phyloP scores from a whole-genome alignment of 2,329 filamentous ascomycete species.

The Alternaria sp. region DNA sequence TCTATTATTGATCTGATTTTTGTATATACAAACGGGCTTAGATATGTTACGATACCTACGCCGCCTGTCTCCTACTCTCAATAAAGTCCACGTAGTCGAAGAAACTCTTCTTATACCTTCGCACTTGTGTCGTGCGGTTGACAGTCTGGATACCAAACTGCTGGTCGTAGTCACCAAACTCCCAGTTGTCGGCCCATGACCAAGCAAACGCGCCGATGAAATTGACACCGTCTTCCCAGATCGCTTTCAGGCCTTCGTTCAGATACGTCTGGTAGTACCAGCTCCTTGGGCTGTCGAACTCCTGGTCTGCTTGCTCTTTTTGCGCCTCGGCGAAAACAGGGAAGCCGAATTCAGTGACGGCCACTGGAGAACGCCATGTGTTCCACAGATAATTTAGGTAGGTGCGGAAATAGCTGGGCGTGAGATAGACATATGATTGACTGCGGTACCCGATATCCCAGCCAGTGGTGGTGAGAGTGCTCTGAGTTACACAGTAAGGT shows the following conservation, averaged over 20 bases:
- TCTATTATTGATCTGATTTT: not conserved
- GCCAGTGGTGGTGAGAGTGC: conserved; percentile 54
- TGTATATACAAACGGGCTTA: not conserved
- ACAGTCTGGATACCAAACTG: conserved; percentile 65
- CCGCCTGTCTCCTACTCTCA: conserved; percentile 28
- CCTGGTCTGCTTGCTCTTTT: conserved; percentile 55
- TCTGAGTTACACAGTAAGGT: conserved; percentile 61
- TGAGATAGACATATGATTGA: conserved; percentile 63
- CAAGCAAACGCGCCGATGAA: conserved; percentile 63
- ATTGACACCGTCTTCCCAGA: conserved; percentile 63
- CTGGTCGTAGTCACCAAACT: conserved; percentile 58
- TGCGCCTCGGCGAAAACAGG: conserved; percentile 59
- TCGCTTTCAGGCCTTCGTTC: conserved; percentile 61
- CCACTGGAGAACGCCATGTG: conserved; percentile 59
- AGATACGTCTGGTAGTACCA: conserved; percentile 63
- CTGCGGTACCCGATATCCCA: conserved; percentile 67
- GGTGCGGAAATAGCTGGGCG: conserved; percentile 63
- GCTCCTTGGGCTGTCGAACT: conserved; percentile 61
- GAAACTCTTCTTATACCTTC: conserved; percentile 64
- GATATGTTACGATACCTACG: not conserved
- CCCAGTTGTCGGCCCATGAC: conserved; percentile 61
- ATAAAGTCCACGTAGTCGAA: conserved; percentile 64
- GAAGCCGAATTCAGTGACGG: conserved; percentile 64
- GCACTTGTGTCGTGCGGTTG: conserved; percentile 59
- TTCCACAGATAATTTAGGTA: conserved; percentile 66